Evolutionary conservation across 495 filamentous ascomycete genomes (phyloP).

Genomic region (Tuber borchii): DNA sequence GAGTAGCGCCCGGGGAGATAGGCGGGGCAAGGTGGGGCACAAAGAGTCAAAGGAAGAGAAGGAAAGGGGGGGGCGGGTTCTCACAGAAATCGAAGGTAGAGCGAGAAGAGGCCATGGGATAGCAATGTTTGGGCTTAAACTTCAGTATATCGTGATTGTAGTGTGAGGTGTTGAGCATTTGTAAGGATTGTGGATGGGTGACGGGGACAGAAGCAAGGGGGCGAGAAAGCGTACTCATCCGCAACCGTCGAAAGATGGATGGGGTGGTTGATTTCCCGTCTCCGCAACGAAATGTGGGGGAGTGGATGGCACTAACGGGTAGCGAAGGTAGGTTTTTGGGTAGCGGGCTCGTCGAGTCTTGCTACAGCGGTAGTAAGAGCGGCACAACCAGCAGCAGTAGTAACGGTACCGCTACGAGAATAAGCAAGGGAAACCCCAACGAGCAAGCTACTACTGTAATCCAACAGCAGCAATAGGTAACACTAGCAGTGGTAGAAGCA

Average conservation of each 20-base stretch:
- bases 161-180: slow-evolving; percentile 41
- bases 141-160: slow-evolving; percentile 38
- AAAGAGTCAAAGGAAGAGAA: background rate
- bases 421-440: background rate
- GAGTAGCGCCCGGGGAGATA: background rate
- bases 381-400: background rate
- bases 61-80: slow-evolving; percentile 4
- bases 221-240: slow-evolving; percentile 33
- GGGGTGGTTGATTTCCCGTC: slow-evolving; percentile 32
- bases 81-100: slow-evolving; percentile 31
- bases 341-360: slow-evolving; percentile 17
- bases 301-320: slow-evolving; percentile 31
- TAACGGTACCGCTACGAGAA: background rate
- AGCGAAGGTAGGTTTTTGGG: slow-evolving; percentile 16
- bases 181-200: slow-evolving; percentile 26
- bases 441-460: background rate
- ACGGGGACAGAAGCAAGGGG: slow-evolving; percentile 24
- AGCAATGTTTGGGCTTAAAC: slow-evolving; percentile 35
- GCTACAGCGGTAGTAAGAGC: background rate
- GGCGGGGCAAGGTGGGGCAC: slow-evolving; percentile 3
- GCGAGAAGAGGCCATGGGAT: slow-evolving; percentile 35
- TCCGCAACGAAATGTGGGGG: slow-evolving; percentile 38
- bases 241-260: slow-evolving; percentile 16
- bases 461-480: background rate
- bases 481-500: too few relatives aligned